Evolutionary conservation across 1,284 basidiomycete genomes (phyloP), one percentile per base, ranked within the genome.

Genomic region (Sporisorium iseilematis-ciliati): DNA sequence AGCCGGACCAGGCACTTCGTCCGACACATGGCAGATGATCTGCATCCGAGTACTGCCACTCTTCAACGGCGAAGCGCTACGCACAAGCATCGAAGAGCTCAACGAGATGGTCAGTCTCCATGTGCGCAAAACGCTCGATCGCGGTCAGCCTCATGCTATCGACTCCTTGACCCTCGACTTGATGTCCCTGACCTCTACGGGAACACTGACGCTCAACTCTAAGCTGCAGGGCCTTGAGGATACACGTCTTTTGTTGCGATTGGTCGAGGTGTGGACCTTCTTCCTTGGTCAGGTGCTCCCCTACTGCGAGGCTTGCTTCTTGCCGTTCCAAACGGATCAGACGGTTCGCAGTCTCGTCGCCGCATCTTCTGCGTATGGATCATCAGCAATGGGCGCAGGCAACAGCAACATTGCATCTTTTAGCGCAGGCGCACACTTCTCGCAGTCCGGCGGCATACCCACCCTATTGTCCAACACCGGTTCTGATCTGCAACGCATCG

Each of bases 231-330:
- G 91, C 91, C 80, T 80, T 1, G 78, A 84, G 21, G 83, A 83
- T 50, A 89, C 91, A 50, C 89, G 90, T 76, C 88, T 97, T 5
- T 87, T 95, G 18, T 87, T 88, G 1, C 89, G 93, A 10, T 88
- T 96, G 11, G 92, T 94, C 1, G 93, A 96, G 76, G 88, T 93
- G 16, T 98, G 95, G 95, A 90, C 89, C 7, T 95, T 96, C 87
- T 97, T 97, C 87, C 97, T 94, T 91, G 92, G 93, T 73, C 91
- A 93, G 70, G 91, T 97, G 21, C 87, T 98, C 1, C 94, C 95
- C 1, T 95, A 94, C 82, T 87, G 94, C 43, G 93, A 95, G 88
- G 88, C 87, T 23, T 86, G 87, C 66, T 88, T 89, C 64, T 82
- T 88, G 20, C 88, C 88, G 0, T 57, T 87, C 0, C 78, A 82